These are phyloP conservation scores for Hypomontagnella submonticulosa DNA, from an alignment of 495 filamentous ascomycete species.

Conservation along the genomic window DNA sequence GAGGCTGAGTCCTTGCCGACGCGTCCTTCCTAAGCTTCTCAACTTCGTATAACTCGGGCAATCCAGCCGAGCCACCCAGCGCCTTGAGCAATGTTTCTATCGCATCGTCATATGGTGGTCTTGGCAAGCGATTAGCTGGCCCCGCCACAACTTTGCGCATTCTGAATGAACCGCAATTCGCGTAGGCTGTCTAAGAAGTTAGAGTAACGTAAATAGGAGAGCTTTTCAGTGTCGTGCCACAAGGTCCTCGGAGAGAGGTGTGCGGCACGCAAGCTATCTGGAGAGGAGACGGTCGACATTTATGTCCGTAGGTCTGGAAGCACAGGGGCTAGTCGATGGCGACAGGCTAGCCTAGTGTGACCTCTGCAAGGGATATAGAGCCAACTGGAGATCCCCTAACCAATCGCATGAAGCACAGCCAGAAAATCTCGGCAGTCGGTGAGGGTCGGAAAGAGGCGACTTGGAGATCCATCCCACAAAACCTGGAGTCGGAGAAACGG, in stretches of 20 bases:
- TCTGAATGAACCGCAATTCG: slow-evolving; percentile 24
- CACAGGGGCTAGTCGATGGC: slow-evolving; percentile 42
- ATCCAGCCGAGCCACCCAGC: slow-evolving; percentile 39
- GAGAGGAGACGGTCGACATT: slow-evolving; percentile 35
- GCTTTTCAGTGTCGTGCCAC: slow-evolving; percentile 25
- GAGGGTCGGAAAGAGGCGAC: slow-evolving; percentile 33
- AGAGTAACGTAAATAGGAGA: slow-evolving; percentile 3
- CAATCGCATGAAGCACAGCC: slow-evolving; percentile 36
- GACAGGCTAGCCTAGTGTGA: slow-evolving; percentile 40
- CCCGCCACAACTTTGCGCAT: slow-evolving; percentile 47
- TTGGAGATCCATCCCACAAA: slow-evolving; percentile 40
- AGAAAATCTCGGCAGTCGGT: slow-evolving; percentile 43
- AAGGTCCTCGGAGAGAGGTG: slow-evolving; percentile 1
- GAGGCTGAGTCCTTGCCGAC: slow-evolving; percentile 41
- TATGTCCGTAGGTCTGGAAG: slow-evolving; percentile 35
- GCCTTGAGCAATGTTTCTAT: slow-evolving; percentile 43
- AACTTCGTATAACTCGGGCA: slow-evolving; percentile 46
- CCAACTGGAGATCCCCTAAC: slow-evolving; percentile 37
- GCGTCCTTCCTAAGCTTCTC: slow-evolving; percentile 47
- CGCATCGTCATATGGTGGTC: slow-evolving; percentile 48
- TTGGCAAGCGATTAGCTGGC: slow-evolving; percentile 45
- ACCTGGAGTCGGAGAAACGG: slow-evolving; percentile 28
- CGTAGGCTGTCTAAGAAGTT: slow-evolving; percentile 14
- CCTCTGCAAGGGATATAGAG: slow-evolving; percentile 38
- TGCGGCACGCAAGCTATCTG: slow-evolving; percentile 8